Conservation (phyloP, 345 rosid species). For the Eucalyptus leucophloia region DNA sequence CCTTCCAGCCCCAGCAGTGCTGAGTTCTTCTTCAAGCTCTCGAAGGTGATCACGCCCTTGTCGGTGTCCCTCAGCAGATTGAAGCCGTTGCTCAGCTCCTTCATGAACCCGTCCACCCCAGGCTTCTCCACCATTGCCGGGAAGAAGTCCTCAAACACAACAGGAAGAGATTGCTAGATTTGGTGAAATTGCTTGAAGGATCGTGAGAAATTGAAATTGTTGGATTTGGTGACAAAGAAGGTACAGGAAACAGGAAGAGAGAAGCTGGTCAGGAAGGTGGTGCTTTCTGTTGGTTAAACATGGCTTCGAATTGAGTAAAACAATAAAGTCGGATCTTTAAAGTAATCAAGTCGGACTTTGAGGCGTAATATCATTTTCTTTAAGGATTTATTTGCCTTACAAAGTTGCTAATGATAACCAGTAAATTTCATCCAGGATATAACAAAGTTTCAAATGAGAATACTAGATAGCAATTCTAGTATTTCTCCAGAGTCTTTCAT, state of each 20-base stretch:
- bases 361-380: no score
- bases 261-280: background rate
- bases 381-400: no score
- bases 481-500: no score
- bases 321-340: no score
- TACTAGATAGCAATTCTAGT: no score
- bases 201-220: background rate
- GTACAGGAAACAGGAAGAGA: background rate
- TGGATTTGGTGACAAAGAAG: background rate
- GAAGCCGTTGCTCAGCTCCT: constrained; percentile 43
- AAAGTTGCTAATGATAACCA: no score
- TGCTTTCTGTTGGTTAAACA: background rate
- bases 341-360: no score
- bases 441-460: no score
- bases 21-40: constrained; percentile 43
- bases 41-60: constrained; percentile 32
- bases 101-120: constrained; percentile 47
- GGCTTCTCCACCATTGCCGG: constrained; percentile 45
- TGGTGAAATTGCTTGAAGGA: background rate
- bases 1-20: constrained; percentile 25
- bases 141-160: constrained; percentile 41
- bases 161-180: background rate
- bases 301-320: no score
- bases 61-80: constrained; percentile 27
- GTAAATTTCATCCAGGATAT: no score